Evolutionary conservation across 163 green algal species (phyloP).

Genomic region (Chlamydomonas reinhardtii): DNA sequence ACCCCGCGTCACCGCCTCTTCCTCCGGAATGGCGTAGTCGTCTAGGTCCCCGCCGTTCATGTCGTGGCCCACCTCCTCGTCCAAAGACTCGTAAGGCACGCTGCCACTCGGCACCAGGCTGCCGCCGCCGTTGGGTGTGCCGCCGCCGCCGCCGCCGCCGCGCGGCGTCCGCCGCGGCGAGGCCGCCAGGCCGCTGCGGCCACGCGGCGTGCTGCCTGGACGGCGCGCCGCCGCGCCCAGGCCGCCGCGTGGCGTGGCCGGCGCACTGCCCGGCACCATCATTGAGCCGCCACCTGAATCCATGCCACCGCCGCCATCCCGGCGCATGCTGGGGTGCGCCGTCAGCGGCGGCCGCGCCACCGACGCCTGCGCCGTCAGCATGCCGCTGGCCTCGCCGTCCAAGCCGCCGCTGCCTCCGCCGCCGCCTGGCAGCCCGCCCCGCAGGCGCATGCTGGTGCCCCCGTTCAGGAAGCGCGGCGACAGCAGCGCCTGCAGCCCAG

Average conservation of each 20-base stretch:
- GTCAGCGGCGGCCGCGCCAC: neutral
- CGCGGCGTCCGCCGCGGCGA: neutral
- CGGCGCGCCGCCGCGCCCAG: neutral
- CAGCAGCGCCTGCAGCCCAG: conserved; percentile 3
- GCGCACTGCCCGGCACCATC: neutral
- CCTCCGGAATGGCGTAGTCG: no score
- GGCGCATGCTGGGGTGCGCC: neutral
- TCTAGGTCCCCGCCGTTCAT: no score
- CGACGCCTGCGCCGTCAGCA: neutral
- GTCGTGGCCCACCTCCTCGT: no score
- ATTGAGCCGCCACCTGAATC: neutral
- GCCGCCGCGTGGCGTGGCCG: neutral
- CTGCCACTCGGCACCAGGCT: no score
- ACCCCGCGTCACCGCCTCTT: no score
- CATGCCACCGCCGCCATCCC: neutral
- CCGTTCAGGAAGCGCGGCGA: neutral
- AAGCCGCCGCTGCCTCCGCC: no score
- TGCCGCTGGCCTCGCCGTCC: no score
- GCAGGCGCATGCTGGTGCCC: neutral
- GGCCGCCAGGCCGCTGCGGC: neutral
- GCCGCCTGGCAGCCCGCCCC: no score
- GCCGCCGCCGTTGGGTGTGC: neutral
- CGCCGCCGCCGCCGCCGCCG: no score
- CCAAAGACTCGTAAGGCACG: no score
- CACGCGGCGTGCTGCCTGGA: neutral